phyloP scores from a whole-genome alignment of 1,284 basidiomycete genomes.

The Meripilus lineatus region DNA sequence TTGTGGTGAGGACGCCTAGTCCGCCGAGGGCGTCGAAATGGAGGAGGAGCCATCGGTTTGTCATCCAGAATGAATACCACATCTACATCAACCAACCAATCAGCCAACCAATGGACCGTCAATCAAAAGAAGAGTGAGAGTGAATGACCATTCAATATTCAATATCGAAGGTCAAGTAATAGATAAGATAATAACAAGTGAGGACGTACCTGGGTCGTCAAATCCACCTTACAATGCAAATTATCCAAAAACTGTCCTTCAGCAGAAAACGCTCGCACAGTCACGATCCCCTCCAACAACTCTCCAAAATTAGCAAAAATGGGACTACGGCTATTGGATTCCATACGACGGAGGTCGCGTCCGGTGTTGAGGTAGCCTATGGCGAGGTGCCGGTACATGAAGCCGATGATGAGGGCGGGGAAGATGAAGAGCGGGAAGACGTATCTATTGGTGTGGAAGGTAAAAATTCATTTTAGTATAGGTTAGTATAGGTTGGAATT shows the following conservation, averaged over 20 bases:
- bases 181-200: not conserved
- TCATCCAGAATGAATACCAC: constrained; percentile 81
- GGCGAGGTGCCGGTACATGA: constrained; percentile 57
- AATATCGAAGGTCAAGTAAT: not conserved
- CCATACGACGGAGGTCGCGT: constrained; percentile 75
- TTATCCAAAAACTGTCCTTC: constrained; percentile 76
- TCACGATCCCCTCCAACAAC: constrained; percentile 73
- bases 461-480: constrained; percentile 8
- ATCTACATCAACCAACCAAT: constrained; percentile 50
- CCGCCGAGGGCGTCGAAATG: constrained; percentile 77
- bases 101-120: too few relatives aligned
- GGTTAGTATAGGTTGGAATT: not conserved
- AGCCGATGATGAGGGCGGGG: constrained; percentile 63
- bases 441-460: constrained; percentile 32
- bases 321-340: constrained; percentile 66
- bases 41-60: constrained; percentile 71
- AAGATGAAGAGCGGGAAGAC: constrained; percentile 73
- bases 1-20: constrained; percentile 60
- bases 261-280: constrained; percentile 87
- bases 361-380: constrained; percentile 76
- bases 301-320: constrained; percentile 80
- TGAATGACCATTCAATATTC: too few relatives aligned
- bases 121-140: too few relatives aligned
- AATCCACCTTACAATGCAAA: constrained; percentile 62
- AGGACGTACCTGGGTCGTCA: constrained; percentile 51